These are phyloP conservation scores for Cryptosporidium meleagridis DNA, from an alignment of 169 alveolate genomes.

Conservation along the genomic window DNA sequence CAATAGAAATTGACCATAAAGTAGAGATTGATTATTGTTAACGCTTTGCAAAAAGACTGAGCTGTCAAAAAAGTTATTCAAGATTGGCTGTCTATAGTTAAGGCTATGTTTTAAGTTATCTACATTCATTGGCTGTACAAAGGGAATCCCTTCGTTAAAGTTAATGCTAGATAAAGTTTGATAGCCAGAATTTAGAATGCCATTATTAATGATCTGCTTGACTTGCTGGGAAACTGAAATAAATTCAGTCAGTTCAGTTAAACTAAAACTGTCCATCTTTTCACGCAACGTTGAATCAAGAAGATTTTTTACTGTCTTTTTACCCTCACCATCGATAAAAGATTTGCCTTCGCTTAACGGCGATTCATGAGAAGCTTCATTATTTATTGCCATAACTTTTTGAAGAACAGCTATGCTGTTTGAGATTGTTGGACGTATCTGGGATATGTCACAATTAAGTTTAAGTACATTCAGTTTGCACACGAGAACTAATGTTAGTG, in stretches of 20 bases:
- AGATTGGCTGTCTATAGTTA: not conserved
- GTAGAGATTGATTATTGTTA: not conserved
- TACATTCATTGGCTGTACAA: not conserved
- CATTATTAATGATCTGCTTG: not conserved
- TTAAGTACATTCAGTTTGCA: not conserved
- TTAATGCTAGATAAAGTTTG: not conserved
- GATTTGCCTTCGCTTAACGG: not conserved
- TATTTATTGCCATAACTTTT: constrained; percentile 9
- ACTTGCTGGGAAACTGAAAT: constrained; percentile 11
- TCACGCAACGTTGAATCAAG: constrained; percentile 14
- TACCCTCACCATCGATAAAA: not conserved
- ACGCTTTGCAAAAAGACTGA: not conserved
- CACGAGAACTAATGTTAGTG: constrained; percentile 12
- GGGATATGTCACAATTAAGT: not conserved
- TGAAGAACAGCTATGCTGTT: not conserved
- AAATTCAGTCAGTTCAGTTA: constrained; percentile 20
- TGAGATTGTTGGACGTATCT: not conserved
- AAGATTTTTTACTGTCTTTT: not conserved
- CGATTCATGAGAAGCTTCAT: not conserved
- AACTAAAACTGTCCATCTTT: constrained; percentile 9
- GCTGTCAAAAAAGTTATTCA: not conserved
- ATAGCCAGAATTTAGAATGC: not conserved
- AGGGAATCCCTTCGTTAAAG: not conserved
- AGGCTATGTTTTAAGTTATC: not conserved
- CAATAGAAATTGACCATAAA: not conserved